Base-by-base conservation (phyloP, 1,284 basidiomycete genomes). In the Rhodofomes roseus region DNA sequence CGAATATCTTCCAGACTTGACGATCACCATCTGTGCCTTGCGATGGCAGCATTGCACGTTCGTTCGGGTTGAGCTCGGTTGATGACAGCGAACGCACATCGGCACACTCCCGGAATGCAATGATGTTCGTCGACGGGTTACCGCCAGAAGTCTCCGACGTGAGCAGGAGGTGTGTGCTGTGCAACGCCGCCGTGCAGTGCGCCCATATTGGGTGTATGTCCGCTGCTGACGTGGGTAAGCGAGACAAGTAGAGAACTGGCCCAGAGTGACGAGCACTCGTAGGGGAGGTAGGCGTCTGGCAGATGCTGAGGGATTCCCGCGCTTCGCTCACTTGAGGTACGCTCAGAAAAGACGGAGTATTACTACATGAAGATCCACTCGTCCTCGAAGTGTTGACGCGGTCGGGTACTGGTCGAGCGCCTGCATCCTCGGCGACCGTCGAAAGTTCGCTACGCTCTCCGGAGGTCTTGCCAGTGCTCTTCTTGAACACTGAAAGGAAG, bases 401-500 rank as follows among this genome's bases (percentile, higher is more conserved):
- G 20, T 12, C 50, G 2, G 9, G n/a, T 4, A 23, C 16, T 18
- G n/a, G 14, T n/a, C 22, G 18, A 4, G 3, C 20, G 12, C 12
- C 31, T 9, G n/a, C 6, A 8, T 20, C 54, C 48, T 57, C 27
- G 43, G 44, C 39, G 44, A 54, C 36, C 29, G 1, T 18, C 23
- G 54, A 23, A 5, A 41, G 51, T 29, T 53, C 59, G 16, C 62
- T 36, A 25, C 61, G 67, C 27, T 76, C 76, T 40, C 69, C 75
- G 40, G 68, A 69, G 4, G 61, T 29, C 27, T 14, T 52, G 31
- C 9, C 72, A 60, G 71, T 79, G 71, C 71, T 77, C 70, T 84
- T 88, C 73, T 80, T 87, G 73, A 90, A 79, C 2, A 84, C 81
- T 2, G 85, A 81, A 43, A 90, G 73, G 25, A 90, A 71, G 65